Evolutionary conservation across 768 basidiomycete genomes (phyloP), one percentile per base, ranked within the genome.

Genomic region (Mycena maculata): DNA sequence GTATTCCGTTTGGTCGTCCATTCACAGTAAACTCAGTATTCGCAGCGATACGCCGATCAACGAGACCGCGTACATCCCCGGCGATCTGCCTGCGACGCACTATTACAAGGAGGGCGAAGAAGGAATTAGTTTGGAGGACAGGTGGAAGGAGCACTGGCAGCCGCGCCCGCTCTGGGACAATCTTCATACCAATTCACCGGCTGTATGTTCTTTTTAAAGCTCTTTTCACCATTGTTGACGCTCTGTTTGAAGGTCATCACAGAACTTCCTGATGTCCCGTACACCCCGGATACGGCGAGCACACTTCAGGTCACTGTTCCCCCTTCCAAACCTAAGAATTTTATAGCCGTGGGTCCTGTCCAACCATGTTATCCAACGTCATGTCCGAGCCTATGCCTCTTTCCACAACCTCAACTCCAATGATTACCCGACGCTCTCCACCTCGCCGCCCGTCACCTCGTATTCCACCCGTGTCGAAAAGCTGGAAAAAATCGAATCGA

Each of bases 381-480:
- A 83, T 60, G 71, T 81, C 42, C 77, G 77, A 16, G 67, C 74
- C 13, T 82, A 77, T 48, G 78, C 78, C 1, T 75, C 76, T 23
- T 54, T 75, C 47, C 74, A 77, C 52, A 73, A 73, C 31, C 70
- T 81, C 53, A 78, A 79, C 53, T 67, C 70, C 49, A 70, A 80
- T 31, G 80, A 80, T 31, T 69, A 73, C 6, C 53, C 52, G 3
- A 54, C 42, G 18, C 38, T 25, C 30, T 66, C 72, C 1, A 73
- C 71, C 23, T 56, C 65, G 0, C 54, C 68, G 9, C 59, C 71
- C 4, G 72, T 71, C 22, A 67, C 69, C 4, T 60, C 77, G 4
- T 82, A 80, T 71, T 76, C 79, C 31, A 82, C 83, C 4, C 79
- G 82, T 11, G 82, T 83, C 3, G 82, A 83, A 64, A 69, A 53